Percentiles rank a stretch among this genome's conserved stretches.
Evolutionary conservation across 1,284 basidiomycete species (phyloP).

Genomic region (Trametes sp.): DNA sequence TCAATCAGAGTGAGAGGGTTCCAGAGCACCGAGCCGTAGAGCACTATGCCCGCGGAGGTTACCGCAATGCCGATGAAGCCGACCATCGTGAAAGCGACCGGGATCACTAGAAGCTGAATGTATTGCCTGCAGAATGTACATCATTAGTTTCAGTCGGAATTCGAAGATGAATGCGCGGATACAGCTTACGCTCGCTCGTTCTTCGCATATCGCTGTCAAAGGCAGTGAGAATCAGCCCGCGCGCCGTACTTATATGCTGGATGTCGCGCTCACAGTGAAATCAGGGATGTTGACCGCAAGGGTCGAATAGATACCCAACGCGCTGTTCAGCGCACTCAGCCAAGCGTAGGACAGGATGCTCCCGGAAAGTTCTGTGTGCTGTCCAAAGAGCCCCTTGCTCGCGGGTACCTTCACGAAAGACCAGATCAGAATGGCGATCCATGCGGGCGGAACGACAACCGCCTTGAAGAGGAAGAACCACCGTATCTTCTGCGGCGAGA

Average conservation of each 20-base stretch:
- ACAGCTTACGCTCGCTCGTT: conserved; percentile 59
- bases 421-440: conserved; percentile 79
- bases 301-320: conserved; percentile 70
- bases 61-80: conserved; percentile 70
- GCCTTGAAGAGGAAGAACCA: conserved; percentile 78
- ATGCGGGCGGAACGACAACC: conserved; percentile 69
- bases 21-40: conserved; percentile 67
- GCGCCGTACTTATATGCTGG: not conserved
- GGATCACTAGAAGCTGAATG: conserved; percentile 75
- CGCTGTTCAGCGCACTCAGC: conserved; percentile 74
- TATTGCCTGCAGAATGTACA: conserved; percentile 57
- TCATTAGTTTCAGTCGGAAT: no score
- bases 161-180: not conserved
- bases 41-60: conserved; percentile 66
- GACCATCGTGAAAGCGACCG: conserved; percentile 67
- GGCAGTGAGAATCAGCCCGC: not conserved
- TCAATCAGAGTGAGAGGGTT: conserved; percentile 63
- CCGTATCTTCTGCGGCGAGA: conserved; percentile 79
- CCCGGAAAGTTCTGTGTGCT: conserved; percentile 56
- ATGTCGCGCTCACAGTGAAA: conserved; percentile 58
- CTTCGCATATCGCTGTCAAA: conserved; percentile 63
- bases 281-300: conserved; percentile 80
- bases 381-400: conserved; percentile 55
- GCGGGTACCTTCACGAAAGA: conserved; percentile 71
- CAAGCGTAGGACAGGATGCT: conserved; percentile 72